A percentile compares a stretch with the other conserved stretches of the same genome.
These are phyloP conservation scores for Elsinoe fawcettii DNA, from an alignment of 2,329 filamentous ascomycete species.

Conservation along the genomic window DNA sequence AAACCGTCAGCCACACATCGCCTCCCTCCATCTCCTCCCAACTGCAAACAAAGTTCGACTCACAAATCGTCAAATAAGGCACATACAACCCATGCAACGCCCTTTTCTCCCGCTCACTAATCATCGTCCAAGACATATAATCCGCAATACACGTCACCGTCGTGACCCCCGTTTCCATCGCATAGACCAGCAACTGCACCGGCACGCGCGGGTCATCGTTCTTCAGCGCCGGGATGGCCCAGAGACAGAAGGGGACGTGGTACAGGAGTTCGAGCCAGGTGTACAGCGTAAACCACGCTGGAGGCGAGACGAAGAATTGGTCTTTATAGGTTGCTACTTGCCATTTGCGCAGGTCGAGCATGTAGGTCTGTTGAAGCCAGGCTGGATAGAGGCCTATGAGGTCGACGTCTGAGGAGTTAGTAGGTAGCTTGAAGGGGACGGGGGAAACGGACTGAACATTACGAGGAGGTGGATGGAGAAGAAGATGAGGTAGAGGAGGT, in stretches of 20 bases:
- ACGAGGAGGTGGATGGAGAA: conserved; percentile 56
- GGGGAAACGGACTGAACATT: conserved; percentile 44
- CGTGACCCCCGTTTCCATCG: conserved; percentile 52
- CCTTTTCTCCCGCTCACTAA: conserved; percentile 40
- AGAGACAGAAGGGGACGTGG: conserved; percentile 54
- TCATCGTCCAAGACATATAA: conserved; percentile 48
- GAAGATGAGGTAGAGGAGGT: conserved; percentile 49
- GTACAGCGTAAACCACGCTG: conserved; percentile 52
- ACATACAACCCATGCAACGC: conserved; percentile 47
- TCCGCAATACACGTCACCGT: conserved; percentile 57
- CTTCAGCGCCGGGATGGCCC: conserved; percentile 50
- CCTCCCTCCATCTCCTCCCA: not conserved
- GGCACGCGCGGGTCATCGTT: conserved; percentile 49
- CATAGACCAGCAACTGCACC: conserved; percentile 53
- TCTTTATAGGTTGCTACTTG: conserved; percentile 57
- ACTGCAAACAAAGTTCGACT: conserved; percentile 23
- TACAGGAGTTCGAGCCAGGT: conserved; percentile 53
- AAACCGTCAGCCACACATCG: conserved; percentile 5
- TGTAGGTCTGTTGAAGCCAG: conserved; percentile 45
- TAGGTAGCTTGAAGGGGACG: conserved; percentile 15
- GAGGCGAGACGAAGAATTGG: conserved; percentile 53
- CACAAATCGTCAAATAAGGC: conserved; percentile 50
- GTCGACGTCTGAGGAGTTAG: conserved; percentile 46
- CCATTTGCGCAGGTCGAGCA: conserved; percentile 45
- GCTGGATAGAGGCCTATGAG: conserved; percentile 41